Percentiles rank a stretch among this genome's conserved stretches.
Evolutionary conservation across 2,329 filamentous ascomycete species (phyloP).

Genomic region (Aschersonia sp.): DNA sequence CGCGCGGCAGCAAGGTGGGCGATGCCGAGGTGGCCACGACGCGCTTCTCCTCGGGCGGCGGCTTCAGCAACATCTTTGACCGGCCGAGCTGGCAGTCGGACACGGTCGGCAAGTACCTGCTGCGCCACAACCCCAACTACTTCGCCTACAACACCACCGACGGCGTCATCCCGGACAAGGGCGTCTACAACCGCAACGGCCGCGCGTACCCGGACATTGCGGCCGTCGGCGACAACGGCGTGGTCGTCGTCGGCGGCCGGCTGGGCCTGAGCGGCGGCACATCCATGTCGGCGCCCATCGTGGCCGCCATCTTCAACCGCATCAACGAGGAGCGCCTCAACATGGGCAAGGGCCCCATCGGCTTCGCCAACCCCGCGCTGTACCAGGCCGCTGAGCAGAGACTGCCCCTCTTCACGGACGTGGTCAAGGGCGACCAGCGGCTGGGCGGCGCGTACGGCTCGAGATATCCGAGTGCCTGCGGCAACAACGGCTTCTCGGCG

Average conservation of each 20-base stretch:
- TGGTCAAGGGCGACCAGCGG: conserved; percentile 7
- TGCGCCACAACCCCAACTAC: conserved; percentile 6
- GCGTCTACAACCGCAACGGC: conserved; percentile 28
- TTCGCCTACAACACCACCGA: conserved; percentile 6
- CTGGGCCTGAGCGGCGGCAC: conserved; percentile 33
- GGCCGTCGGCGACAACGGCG: conserved; percentile 27
- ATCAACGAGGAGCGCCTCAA: conserved; percentile 15
- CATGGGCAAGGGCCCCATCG: conserved; percentile 14
- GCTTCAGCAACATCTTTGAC: conserved; percentile 33
- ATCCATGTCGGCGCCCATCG: conserved; percentile 21
- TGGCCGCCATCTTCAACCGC: conserved; percentile 18
- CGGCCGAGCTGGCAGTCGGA: conserved; percentile 30
- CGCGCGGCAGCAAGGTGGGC: conserved; percentile 3
- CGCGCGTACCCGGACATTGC: conserved; percentile 34
- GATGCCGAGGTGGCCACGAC: conserved; percentile 5
- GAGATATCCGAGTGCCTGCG: conserved; percentile 5
- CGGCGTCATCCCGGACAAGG: conserved; percentile 5
- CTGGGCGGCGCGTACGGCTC: conserved; percentile 5
- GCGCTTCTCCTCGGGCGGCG: conserved; percentile 31
- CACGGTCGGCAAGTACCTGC: conserved; percentile 8
- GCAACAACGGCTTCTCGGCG: conserved; percentile 8
- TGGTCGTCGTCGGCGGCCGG: conserved; percentile 25
- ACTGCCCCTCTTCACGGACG: conserved; percentile 6
- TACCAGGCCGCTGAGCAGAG: conserved; percentile 7
- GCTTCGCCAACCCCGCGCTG: conserved; percentile 19